Evolutionary conservation across 1,284 basidiomycete species (phyloP).

Genomic region (Trametes hirsuta): DNA sequence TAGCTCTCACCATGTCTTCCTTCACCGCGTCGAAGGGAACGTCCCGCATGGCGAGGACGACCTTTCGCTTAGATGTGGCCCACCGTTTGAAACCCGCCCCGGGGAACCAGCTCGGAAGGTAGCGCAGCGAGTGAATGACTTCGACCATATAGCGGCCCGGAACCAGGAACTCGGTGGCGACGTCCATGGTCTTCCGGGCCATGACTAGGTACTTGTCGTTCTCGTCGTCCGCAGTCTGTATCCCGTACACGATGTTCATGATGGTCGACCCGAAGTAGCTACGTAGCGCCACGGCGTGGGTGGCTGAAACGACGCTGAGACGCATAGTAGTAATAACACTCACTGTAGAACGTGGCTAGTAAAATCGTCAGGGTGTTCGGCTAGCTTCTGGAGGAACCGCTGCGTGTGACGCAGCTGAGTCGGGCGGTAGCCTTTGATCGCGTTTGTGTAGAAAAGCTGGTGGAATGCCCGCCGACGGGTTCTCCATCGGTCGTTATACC

Average conservation of each 20-base stretch:
- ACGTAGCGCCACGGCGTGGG: not conserved
- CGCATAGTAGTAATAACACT: not conserved
- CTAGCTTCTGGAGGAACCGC: not conserved
- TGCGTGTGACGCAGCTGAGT: not conserved
- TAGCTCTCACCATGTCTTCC: no score
- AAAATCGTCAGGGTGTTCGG: not conserved
- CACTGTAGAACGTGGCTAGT: not conserved
- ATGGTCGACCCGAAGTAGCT: slow-evolving; percentile 12
- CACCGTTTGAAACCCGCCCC: slow-evolving; percentile 47
- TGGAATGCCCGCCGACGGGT: not conserved
- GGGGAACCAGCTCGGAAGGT: slow-evolving; percentile 46
- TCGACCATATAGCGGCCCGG: slow-evolving; percentile 11
- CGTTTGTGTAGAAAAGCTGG: slow-evolving; percentile 7
- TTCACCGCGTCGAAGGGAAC: slow-evolving; percentile 10
- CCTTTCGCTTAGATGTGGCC: slow-evolving; percentile 37
- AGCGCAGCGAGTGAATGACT: slow-evolving; percentile 26
- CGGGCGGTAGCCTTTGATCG: slow-evolving; percentile 3
- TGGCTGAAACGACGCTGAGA: no score
- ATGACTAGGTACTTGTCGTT: slow-evolving; percentile 7
- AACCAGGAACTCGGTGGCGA: slow-evolving; percentile 10
- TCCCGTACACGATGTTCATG: slow-evolving; percentile 8
- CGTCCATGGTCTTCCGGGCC: slow-evolving; percentile 2
- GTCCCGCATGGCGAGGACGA: slow-evolving; percentile 10
- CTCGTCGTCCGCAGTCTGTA: slow-evolving; percentile 1
- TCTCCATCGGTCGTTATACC: no score